phyloP scores from a whole-genome alignment of 164 flowering plant species.

The Euptelea pleiosperma region DNA sequence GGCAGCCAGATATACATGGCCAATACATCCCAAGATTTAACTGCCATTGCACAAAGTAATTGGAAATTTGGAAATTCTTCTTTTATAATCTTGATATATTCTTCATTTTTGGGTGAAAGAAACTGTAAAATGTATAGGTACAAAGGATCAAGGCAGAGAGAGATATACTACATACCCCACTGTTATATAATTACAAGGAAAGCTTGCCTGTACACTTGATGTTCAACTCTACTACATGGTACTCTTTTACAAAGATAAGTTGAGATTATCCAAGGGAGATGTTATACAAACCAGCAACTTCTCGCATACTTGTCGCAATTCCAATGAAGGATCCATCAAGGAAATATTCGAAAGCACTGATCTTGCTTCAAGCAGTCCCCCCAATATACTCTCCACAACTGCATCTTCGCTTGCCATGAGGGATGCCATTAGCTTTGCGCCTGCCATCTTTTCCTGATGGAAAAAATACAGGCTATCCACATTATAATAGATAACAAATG shows the following conservation, averaged over 20 bases:
- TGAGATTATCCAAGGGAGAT: conserved; percentile 14
- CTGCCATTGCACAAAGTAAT: no score
- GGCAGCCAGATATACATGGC: no score
- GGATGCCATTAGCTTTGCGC: conserved; percentile 68
- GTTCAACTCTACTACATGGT: no score
- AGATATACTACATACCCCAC: not conserved
- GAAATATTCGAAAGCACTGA: conserved; percentile 41
- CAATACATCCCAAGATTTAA: no score
- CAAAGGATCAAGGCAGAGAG: not conserved
- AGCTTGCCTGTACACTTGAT: no score
- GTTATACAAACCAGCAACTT: conserved; percentile 49
- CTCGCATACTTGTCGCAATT: conserved; percentile 45
- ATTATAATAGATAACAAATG: not conserved
- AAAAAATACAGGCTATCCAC: not conserved
- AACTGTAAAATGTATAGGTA: no score
- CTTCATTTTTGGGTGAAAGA: no score
- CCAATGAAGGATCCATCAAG: conserved; percentile 38
- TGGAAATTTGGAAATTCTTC: no score
- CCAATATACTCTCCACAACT: conserved; percentile 50
- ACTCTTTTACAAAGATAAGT: no score
- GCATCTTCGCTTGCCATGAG: conserved; percentile 81
- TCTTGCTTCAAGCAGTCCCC: conserved; percentile 59
- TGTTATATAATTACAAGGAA: no score
- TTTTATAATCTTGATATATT: no score
- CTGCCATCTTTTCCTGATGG: conserved; percentile 73